A percentile compares a stretch with the other conserved stretches of the same genome.
These are phyloP conservation scores for Sicyos edulis DNA, from an alignment of 306 rosid genomes.

Conservation along the genomic window DNA sequence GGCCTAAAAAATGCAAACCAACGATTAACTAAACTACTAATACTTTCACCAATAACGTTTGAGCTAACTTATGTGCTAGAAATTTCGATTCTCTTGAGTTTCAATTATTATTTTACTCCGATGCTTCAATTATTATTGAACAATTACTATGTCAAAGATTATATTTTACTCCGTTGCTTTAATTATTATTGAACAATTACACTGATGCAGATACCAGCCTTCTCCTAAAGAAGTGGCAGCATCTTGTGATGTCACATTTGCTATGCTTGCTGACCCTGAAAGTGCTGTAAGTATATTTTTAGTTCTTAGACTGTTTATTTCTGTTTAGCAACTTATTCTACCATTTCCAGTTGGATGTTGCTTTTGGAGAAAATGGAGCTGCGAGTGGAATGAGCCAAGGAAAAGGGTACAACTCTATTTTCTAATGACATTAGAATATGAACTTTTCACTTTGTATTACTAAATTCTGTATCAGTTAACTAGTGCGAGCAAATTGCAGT, in stretches of 20 bases:
- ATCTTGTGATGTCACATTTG: constrained; percentile 88
- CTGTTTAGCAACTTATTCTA: constrained; percentile 21
- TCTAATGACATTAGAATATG: not conserved
- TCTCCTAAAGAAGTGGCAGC: constrained; percentile 86
- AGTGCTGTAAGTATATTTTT: constrained; percentile 75
- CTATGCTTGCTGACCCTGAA: constrained; percentile 97
- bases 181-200: constrained; percentile 6
- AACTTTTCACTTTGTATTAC: not conserved
- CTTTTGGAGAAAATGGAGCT: constrained; percentile 77
- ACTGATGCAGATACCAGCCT: constrained; percentile 56
- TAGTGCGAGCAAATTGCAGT: not conserved
- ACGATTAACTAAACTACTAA: no score
- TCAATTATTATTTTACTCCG: constrained; percentile 4
- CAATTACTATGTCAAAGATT: constrained; percentile 5
- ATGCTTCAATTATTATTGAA: not conserved
- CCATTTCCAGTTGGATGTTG: constrained; percentile 65
- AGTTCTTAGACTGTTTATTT: constrained; percentile 1
- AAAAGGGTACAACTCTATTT: constrained; percentile 59
- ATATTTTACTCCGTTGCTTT: not conserved
- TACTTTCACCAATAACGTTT: no score
- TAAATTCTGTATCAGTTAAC: not conserved
- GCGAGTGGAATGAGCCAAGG: constrained; percentile 70
- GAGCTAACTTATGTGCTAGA: not conserved
- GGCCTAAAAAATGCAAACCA: no score
- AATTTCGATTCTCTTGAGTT: not conserved